Base-by-base conservation (phyloP, 768 basidiomycete species). In the Collybia nuda region DNA sequence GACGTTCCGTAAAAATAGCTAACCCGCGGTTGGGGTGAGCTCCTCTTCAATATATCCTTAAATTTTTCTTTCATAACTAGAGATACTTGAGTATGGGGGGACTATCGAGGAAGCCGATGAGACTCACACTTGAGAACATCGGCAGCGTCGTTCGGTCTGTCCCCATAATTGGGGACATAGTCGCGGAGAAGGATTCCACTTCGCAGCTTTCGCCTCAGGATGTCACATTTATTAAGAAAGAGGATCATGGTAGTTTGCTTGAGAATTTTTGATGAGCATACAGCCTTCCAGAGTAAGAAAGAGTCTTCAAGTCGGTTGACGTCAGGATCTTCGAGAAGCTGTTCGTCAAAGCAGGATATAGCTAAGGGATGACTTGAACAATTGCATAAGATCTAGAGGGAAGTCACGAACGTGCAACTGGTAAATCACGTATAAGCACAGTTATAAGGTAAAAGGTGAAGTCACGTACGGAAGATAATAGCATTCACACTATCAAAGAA, bases 261-360 rank as follows among this genome's bases (percentile, higher is more conserved):
- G 6, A 90, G 79, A 1, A 90, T 71, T 56, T 71, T 73, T 29
- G 79, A 83, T 12, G 72, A 59, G 66, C 84, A 86, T 38, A 90
- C 72, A 1, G 79, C 73, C 22, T 71, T 75, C 86, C 86, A 90
- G 2, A 90, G 76, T 41, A 75, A 71, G 52, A 88, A 76, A 1
- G 86, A 85, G 62, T 90, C 88, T 63, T 90, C 85, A 14, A 88
- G 73, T 7, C 86, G 76, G 56, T 87, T 88, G 47, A 88, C 77
- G 7, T 69, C 69, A 4, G 73, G 73, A 56, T 88, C 85, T 67
- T 89, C 86, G 12, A 76, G 53, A 15, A 75, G 67, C 6, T 70
- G 68, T 52, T 76, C 71, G 52, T 77, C 71, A 55, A 76, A 79
- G 55, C 67, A 71, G 4, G 75, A 77, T 35, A 77, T 68, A 0